Evolutionary conservation across 2,329 filamentous ascomycete genomes (phyloP).

Genomic region (Fusarium scirpi): DNA sequence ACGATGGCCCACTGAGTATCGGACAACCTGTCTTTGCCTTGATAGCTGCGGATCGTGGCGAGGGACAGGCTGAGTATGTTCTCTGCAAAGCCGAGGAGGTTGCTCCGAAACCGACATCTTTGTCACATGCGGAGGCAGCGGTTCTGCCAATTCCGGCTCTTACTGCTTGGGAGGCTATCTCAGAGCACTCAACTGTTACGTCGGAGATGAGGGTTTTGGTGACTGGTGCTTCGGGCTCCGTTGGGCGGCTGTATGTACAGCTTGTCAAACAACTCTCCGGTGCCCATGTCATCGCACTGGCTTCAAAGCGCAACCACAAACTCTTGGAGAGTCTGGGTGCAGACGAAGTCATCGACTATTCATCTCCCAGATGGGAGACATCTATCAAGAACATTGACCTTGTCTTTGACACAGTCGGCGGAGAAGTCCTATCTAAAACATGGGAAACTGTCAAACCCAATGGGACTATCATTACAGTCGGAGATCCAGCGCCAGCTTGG

Average conservation of each 20-base stretch:
- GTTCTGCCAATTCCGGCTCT: constrained; percentile 15
- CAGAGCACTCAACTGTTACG: background rate
- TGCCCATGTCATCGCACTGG: constrained; percentile 48
- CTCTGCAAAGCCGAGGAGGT: constrained; percentile 1
- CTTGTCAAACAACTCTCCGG: constrained; percentile 39
- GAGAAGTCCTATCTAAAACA: constrained; percentile 37
- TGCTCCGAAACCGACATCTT: background rate
- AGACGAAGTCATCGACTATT: constrained; percentile 47
- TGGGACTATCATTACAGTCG: constrained; percentile 52
- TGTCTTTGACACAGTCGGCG: constrained; percentile 24
- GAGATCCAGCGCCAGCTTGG: constrained; percentile 51
- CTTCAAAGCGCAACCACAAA: constrained; percentile 37
- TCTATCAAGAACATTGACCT: background rate
- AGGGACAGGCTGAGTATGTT: constrained; percentile 17
- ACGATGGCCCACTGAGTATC: background rate
- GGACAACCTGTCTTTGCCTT: constrained; percentile 6
- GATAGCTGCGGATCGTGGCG: background rate
- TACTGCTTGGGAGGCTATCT: constrained; percentile 24
- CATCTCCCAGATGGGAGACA: constrained; percentile 37
- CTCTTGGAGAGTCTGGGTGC: constrained; percentile 41
- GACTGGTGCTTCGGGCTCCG: constrained; percentile 17
- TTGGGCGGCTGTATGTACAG: constrained; percentile 47
- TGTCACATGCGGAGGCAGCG: constrained; percentile 13
- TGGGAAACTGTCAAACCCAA: constrained; percentile 49
- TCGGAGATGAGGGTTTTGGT: background rate